phyloP scores from a whole-genome alignment of 164 flowering plant genomes.

The Berberis vulgaris region DNA sequence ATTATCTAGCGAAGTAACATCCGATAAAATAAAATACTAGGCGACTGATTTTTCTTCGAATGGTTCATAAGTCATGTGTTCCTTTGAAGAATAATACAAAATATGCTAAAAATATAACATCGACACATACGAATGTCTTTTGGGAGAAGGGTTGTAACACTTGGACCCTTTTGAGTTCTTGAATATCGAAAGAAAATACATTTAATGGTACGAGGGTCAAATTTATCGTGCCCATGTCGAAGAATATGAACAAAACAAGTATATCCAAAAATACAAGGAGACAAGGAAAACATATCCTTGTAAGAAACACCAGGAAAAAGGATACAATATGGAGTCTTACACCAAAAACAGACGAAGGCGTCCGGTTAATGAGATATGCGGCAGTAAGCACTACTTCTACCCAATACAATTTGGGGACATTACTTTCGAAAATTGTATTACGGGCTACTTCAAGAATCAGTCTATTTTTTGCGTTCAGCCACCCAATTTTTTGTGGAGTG shows the following conservation, averaged over 20 bases:
- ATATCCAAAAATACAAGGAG: neutral
- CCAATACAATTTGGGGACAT: neutral
- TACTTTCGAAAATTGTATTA: neutral
- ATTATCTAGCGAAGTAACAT: too few species aligned
- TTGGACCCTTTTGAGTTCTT: too few species aligned
- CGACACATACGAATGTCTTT: neutral
- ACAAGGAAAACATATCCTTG: neutral
- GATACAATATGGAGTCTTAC: neutral
- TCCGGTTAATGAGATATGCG: neutral
- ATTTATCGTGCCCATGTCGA: too few species aligned
- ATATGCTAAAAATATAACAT: neutral
- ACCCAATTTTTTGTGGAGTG: neutral
- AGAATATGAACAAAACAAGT: too few species aligned
- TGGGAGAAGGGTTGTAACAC: neutral
- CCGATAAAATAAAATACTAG: too few species aligned
- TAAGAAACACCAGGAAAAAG: neutral
- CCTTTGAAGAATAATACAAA: neutral
- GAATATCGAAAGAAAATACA: too few species aligned
- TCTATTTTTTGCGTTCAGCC: neutral
- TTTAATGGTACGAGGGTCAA: too few species aligned
- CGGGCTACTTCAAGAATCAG: neutral
- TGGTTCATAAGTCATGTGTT: too few species aligned
- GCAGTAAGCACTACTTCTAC: neutral
- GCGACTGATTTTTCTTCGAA: too few species aligned
- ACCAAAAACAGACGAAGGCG: neutral